These are phyloP conservation scores for Fragaria ananassa DNA, from an alignment of 306 rosid genomes.

Conservation along the genomic window DNA sequence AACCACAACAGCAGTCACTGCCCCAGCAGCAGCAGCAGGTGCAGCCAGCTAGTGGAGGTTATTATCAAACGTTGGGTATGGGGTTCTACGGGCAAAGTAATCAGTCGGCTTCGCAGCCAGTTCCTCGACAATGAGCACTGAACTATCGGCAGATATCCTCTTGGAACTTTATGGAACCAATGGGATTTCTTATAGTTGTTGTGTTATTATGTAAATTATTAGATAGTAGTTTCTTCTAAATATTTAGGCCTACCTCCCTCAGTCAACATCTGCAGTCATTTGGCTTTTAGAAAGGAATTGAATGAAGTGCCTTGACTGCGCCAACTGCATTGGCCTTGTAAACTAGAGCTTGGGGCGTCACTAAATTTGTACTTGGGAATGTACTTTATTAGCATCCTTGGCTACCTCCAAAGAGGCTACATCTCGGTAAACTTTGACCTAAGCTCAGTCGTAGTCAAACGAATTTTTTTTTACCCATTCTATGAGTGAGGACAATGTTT, in stretches of 20 bases:
- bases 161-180: constrained; percentile 31
- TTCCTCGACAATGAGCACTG: constrained; percentile 66
- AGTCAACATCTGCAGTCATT: background rate
- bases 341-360: constrained; percentile 3
- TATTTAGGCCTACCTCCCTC: constrained; percentile 10
- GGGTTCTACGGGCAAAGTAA: constrained; percentile 78
- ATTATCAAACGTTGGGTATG: constrained; percentile 62
- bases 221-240: constrained; percentile 25
- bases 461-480: background rate
- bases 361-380: background rate
- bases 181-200: constrained; percentile 40
- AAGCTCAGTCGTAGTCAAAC: background rate
- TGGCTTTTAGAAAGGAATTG: background rate
- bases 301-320: constrained; percentile 12
- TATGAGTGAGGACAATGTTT: background rate
- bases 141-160: constrained; percentile 11
- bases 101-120: constrained; percentile 61
- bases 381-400: background rate
- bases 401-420: background rate
- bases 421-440: background rate
- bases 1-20: constrained; percentile 44
- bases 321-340: constrained; percentile 8
- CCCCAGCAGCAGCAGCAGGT: constrained; percentile 47
- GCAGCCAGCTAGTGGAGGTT: constrained; percentile 60
- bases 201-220: constrained; percentile 59